Conservation (phyloP, 1,284 basidiomycete genomes). For the Ustilago vetiveriae region DNA sequence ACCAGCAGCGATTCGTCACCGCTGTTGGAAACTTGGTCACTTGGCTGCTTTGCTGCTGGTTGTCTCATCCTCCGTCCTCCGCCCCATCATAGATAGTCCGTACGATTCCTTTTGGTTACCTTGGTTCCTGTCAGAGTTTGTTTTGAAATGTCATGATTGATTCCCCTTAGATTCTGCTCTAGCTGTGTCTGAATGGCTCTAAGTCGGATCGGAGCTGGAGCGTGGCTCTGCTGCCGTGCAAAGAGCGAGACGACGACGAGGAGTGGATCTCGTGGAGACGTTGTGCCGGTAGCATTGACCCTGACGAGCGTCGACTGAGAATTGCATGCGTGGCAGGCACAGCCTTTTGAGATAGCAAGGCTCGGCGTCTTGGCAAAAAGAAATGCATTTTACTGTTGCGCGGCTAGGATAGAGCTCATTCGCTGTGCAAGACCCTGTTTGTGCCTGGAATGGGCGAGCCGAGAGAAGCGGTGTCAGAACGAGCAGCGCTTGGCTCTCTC, state of each 20-base stretch:
- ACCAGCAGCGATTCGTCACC: constrained; percentile 43
- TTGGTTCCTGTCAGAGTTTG: constrained; percentile 26
- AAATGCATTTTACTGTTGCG: background rate
- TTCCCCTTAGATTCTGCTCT: constrained; percentile 14
- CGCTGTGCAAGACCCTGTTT: background rate
- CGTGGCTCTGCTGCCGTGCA: no score
- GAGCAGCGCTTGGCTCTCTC: no score
- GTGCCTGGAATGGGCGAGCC: background rate
- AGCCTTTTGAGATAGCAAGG: background rate
- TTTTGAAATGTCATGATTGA: constrained; percentile 46
- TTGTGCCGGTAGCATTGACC: no score
- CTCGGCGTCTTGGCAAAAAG: constrained; percentile 2
- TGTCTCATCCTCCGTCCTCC: constrained; percentile 1
- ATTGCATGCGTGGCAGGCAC: no score
- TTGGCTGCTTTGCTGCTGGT: background rate
- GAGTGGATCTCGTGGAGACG: no score
- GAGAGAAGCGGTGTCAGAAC: no score
- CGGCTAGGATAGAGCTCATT: background rate
- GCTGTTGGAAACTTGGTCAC: constrained; percentile 9
- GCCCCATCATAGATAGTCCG: constrained; percentile 31
- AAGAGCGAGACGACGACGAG: no score
- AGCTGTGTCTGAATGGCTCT: background rate
- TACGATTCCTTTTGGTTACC: constrained; percentile 30
- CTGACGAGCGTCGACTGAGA: no score
- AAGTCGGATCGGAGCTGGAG: background rate